Conservation (phyloP, 2,329 filamentous ascomycete species). For the Talaromyces sp. region DNA sequence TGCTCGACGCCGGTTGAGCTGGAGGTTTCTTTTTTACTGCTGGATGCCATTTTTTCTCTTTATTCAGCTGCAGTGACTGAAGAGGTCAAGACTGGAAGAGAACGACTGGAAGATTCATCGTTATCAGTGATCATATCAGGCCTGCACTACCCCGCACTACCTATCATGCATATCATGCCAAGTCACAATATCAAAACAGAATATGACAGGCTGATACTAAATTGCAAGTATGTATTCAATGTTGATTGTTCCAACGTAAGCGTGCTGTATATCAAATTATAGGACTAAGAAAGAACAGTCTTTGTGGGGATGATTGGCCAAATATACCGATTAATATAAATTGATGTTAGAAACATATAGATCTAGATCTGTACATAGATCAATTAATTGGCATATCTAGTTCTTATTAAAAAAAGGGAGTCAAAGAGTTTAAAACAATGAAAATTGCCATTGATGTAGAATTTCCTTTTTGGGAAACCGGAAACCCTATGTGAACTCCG, state of each 20-base stretch:
- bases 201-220: not conserved
- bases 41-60: not conserved
- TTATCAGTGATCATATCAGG: not conserved
- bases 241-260: not conserved
- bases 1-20: conserved; percentile 35
- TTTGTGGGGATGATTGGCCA: not conserved
- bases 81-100: too few species aligned
- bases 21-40: not conserved
- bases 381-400: too few species aligned
- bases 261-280: not conserved
- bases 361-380: not conserved
- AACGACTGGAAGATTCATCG: not conserved
- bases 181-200: not conserved
- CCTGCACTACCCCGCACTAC: conserved; percentile 5
- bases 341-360: not conserved
- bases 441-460: too few species aligned
- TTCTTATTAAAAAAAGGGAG: too few species aligned
- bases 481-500: too few species aligned
- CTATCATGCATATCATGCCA: not conserved
- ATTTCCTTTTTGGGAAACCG: too few species aligned
- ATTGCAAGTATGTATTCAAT: not conserved
- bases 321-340: not conserved
- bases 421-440: too few species aligned
- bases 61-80: not conserved
- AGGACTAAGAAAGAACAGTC: not conserved